phyloP scores from a whole-genome alignment of 2,329 filamentous ascomycete genomes.

The Pseudogymnoascus sp. region DNA sequence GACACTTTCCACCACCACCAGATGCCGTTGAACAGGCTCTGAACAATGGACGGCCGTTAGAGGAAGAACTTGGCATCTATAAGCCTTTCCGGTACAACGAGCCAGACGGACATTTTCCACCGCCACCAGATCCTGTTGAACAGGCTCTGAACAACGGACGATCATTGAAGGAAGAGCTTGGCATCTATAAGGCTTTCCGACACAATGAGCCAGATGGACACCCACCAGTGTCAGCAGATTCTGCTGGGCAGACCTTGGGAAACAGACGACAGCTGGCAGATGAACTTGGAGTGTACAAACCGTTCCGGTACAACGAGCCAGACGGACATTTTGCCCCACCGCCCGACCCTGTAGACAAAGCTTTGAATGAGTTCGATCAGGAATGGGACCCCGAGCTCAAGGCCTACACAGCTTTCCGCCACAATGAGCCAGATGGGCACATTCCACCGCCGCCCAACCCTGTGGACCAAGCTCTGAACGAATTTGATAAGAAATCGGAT shows the following conservation, averaged over 20 bases:
- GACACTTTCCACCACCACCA: constrained; percentile 21
- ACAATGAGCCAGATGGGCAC: constrained; percentile 34
- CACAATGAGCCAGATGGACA: constrained; percentile 34
- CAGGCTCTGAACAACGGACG: constrained; percentile 25
- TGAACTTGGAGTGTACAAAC: constrained; percentile 28
- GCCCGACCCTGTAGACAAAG: constrained; percentile 27
- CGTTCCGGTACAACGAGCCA: constrained; percentile 29
- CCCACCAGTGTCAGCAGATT: constrained; percentile 18
- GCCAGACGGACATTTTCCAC: constrained; percentile 29
- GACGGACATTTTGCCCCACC: constrained; percentile 29
- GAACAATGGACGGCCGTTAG: constrained; percentile 15
- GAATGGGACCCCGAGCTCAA: not conserved
- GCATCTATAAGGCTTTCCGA: constrained; percentile 30
- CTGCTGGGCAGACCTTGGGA: constrained; percentile 29
- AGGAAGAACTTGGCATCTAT: constrained; percentile 8
- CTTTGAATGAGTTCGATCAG: constrained; percentile 34
- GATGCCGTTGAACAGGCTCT: constrained; percentile 29
- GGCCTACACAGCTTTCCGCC: constrained; percentile 22
- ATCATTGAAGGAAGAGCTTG: not conserved
- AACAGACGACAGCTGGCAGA: not conserved
- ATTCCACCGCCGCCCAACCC: constrained; percentile 20
- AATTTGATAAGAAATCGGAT: not conserved
- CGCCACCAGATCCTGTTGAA: constrained; percentile 24
- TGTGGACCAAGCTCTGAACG: constrained; percentile 29
- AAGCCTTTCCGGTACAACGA: constrained; percentile 18